Base-by-base conservation (phyloP, 176 grass and related monocot species). In the Hyparrhenia diplandra region DNA sequence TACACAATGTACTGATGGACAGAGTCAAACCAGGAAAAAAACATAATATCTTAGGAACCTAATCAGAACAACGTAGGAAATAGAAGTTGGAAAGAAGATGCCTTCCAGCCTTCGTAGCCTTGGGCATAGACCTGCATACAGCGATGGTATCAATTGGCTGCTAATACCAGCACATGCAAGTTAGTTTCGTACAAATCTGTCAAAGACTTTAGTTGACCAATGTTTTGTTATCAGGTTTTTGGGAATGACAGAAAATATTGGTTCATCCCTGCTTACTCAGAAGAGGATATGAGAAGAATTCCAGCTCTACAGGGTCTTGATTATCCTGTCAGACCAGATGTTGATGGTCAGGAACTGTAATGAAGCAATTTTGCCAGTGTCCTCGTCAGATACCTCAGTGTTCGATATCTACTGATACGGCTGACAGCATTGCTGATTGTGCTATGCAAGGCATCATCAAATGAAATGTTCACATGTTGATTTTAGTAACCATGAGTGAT, bases 281-380 rank as follows among this genome's bases (percentile, higher is more conserved):
- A 95, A 45, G 95, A 98, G 57, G 95, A 98, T 80, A 41, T 98
- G 36, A 91, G 90, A 93, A 95, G 90, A 87, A 89, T 91, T 58
- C 84, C 90, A 21, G 90, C 85, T 74, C 78, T 98, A 39, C 90
- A 93, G 61, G 92, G 92, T 55, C 90, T 98, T 63, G 90, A 98
- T 42, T 98, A 98, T 76, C 92, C 95, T 77, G 81, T 89, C 12
- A 95, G 93, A 51, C 41, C 88, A 43, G 92, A 98, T 91, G 68
- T 89, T 12, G 76, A 74, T 40, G 76, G 63, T 11, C 87, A 97
- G 69, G 89, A 94, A 72, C 85, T 89, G 62, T 96, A 79, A 89
- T 63, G 5, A 13, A 17, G 43, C 29, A 57, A 66, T 69, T 58
- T 72, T 71, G 3, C 21, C 12, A 20, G 14, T 81, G 43, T 36